Base-by-base conservation (phyloP, 2,329 filamentous ascomycete genomes). In the Nannizziopsis barbatae region DNA sequence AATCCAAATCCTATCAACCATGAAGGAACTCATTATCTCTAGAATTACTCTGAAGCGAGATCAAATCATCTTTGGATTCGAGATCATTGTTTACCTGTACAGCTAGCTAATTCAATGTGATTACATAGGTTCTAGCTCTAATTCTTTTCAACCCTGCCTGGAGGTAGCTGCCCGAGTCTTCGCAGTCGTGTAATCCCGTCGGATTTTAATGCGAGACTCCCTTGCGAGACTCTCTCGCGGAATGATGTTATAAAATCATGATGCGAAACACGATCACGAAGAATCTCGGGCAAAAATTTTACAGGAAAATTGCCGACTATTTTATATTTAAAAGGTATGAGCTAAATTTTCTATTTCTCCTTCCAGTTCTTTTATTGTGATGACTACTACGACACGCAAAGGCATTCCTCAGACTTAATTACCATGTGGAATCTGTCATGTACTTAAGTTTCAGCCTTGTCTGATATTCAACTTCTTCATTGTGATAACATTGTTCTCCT, bases 361-460 rank as follows among this genome's bases (percentile, higher is more conserved):
- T 49, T 53, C 50, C 54, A 7, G 22, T n/a, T n/a, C 55, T 52
- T 53, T 62, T 69, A 69, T 62, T 64, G 68, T 80, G 77, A 80
- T 80, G 76, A 80, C 73, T 65, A 42, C 65, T 65, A 70, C 66
- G 76, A 80, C 76, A 77, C 65, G 74, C 73, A 74, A 77, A 76
- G 77, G 77, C 76, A 80, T 80, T 80, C 77, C 77, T 80, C 77
- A 75, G 75, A 70, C 77, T 73, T 75, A 80, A 80, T 67, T 69
- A 65, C 48, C 66, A 73, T 80, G 76, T 79, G 73, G 76, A 80
- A 76, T 72, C 71, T 76, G 75, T 79, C 72, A 57, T 58, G 66
- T 59, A 64, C 64, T 71, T 65, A 77, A 81, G 77, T 80, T 80
- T 80, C 77, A 80, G 77, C 77, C 77, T 80, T 80, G 77, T 80